A percentile compares a stretch with the other conserved stretches of the same genome.
Conservation (phyloP, 2,329 filamentous ascomycete genomes). For the Exophiala lecanii-corni region DNA sequence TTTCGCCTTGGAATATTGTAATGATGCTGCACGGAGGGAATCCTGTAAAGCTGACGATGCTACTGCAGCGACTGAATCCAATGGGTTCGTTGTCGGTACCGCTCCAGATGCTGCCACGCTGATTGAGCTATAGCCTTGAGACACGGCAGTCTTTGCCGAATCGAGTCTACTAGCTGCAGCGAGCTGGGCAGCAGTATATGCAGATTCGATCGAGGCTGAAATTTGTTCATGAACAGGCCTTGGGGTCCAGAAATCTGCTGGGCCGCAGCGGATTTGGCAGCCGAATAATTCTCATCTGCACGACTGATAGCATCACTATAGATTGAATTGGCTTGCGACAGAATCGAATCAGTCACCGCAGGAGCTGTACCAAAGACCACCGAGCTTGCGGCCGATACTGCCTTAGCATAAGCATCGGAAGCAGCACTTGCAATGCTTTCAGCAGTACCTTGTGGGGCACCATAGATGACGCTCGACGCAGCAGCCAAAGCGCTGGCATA, state of each 20-base stretch:
- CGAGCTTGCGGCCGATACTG: constrained; percentile 55
- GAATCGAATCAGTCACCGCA: constrained; percentile 41
- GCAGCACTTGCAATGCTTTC: constrained; percentile 49
- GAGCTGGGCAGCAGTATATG: constrained; percentile 62
- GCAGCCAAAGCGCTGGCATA: constrained; percentile 54
- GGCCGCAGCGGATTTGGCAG: constrained; percentile 64
- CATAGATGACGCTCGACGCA: constrained; percentile 54
- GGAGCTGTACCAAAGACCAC: constrained; percentile 48
- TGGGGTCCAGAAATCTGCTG: constrained; percentile 64
- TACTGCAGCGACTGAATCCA: constrained; percentile 59
- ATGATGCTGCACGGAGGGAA: constrained; percentile 65
- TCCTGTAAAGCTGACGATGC: constrained; percentile 66
- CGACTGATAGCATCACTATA: constrained; percentile 62
- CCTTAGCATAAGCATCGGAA: constrained; percentile 52
- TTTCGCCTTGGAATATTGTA: constrained; percentile 66
- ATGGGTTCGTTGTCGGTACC: constrained; percentile 40
- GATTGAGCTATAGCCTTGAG: constrained; percentile 29
- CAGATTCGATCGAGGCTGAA: constrained; percentile 62
- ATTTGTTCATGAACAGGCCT: constrained; percentile 67
- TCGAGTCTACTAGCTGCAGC: constrained; percentile 58
- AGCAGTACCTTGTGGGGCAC: constrained; percentile 39
- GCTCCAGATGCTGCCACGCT: constrained; percentile 38
- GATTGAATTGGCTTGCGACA: constrained; percentile 37
- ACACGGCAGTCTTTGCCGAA: constrained; percentile 52
- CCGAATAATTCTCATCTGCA: constrained; percentile 64